These are phyloP conservation scores for Aurifilum marmelostoma DNA, from an alignment of 2,329 filamentous ascomycete species.

Conservation along the genomic window DNA sequence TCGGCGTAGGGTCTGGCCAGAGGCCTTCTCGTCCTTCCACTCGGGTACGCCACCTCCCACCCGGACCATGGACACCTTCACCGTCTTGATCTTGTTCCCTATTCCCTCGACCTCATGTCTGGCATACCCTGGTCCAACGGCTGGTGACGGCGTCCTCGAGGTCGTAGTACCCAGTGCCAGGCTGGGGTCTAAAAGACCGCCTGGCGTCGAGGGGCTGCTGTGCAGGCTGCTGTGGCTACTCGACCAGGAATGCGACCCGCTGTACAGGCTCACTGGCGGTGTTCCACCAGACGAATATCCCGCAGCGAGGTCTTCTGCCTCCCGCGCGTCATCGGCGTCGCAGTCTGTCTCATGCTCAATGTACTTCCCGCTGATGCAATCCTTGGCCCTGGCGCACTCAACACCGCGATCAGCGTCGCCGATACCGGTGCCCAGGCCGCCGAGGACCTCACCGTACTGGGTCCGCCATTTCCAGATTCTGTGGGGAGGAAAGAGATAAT, in stretches of 20 bases:
- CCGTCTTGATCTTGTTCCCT: conserved; percentile 84
- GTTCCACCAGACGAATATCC: conserved; percentile 21
- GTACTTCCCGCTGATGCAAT: conserved; percentile 75
- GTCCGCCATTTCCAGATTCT: conserved; percentile 89
- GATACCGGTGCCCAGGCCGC: conserved; percentile 81
- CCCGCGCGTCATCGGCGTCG: conserved; percentile 73
- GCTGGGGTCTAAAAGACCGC: conserved; percentile 36
- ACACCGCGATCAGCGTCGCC: conserved; percentile 88
- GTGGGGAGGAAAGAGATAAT: background rate
- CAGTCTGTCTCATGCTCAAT: conserved; percentile 86
- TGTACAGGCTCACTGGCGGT: conserved; percentile 26
- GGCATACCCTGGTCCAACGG: conserved; percentile 73
- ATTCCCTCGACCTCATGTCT: conserved; percentile 91
- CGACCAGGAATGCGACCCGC: conserved; percentile 28
- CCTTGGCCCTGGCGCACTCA: conserved; percentile 77
- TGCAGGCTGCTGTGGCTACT: conserved; percentile 28
- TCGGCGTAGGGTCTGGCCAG: conserved; percentile 66
- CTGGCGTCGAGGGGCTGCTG: conserved; percentile 31
- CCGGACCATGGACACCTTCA: conserved; percentile 78
- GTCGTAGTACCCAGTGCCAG: conserved; percentile 29
- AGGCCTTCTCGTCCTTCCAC: conserved; percentile 75
- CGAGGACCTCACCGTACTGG: conserved; percentile 79
- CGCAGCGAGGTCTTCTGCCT: conserved; percentile 39
- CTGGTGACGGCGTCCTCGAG: conserved; percentile 49
- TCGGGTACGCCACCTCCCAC: conserved; percentile 86